phyloP scores from a whole-genome alignment of 306 rosid species.

The Cicer yamashitae region DNA sequence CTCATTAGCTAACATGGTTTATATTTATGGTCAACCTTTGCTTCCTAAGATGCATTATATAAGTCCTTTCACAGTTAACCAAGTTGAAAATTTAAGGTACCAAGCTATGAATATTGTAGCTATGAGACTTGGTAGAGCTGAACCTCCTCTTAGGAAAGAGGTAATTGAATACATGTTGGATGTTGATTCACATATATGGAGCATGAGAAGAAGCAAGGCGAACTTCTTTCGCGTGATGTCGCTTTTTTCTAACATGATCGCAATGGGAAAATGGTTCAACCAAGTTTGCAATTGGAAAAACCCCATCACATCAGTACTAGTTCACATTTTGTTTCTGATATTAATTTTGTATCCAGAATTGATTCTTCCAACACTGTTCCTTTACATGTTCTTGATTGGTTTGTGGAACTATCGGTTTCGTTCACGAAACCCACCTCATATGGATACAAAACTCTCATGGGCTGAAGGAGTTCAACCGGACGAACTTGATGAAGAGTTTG shows the following conservation, averaged over 20 bases:
- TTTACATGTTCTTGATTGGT: conserved; percentile 95
- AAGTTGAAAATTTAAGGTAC: conserved; percentile 79
- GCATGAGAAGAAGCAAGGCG: conserved; percentile 98
- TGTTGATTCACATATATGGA: conserved; percentile 94
- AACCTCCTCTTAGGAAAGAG: conserved; percentile 90
- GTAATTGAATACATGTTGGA: conserved; percentile 95
- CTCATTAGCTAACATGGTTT: conserved; percentile 74
- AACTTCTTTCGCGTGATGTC: conserved; percentile 93
- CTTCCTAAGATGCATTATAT: conserved; percentile 96
- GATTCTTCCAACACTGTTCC: conserved; percentile 84
- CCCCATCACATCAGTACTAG: conserved; percentile 74
- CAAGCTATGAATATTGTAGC: conserved; percentile 95
- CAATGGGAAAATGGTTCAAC: conserved; percentile 70
- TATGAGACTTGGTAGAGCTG: conserved; percentile 77
- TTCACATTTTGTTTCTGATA: conserved; percentile 79
- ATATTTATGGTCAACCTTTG: conserved; percentile 84
- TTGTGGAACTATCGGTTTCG: conserved; percentile 88
- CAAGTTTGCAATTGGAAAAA: conserved; percentile 91
- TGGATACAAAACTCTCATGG: conserved; percentile 93
- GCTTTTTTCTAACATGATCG: conserved; percentile 65
- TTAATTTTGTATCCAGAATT: conserved; percentile 84
- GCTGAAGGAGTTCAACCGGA: conserved; percentile 82
- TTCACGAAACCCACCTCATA: conserved; percentile 77
- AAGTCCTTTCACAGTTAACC: conserved; percentile 88
- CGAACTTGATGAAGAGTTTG: conserved; percentile 95